Evolutionary conservation across 352 stramenopile species (phyloP), one percentile per base, ranked within the genome.

Genomic region (Pythium angustatum): DNA sequence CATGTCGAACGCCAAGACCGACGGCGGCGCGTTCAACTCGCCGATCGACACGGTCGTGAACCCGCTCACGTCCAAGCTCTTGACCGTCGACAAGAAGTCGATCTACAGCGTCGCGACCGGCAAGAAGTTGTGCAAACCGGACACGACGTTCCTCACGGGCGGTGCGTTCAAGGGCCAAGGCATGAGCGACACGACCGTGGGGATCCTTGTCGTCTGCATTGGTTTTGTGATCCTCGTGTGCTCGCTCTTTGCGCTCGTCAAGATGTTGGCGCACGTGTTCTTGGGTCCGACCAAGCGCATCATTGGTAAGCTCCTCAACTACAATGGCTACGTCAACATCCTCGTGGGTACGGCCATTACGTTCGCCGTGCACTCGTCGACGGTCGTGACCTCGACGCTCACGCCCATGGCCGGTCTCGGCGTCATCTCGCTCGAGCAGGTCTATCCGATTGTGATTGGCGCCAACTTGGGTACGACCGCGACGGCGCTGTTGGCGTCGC

Each of bases 391-490:
- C 1, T 89, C 77, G 43, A 75, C 79, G 14, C 72, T 94, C 33
- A 91, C 82, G 49, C 85, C 85, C 5, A 54, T 94, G 38, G 85
- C 17, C 52, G 71, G 83, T 58, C 63, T 94, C 15, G 83, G 78
- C 24, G 70, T 83, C 5, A 72, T 94, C 54, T 62, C 64, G 19
- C 59, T 94, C 19, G 79, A 94, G 48, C 75, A 68, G 52, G 89
- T 91, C 72, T 76, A 83, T 43, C 83, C 86, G 26, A 55, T 95
- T 8, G 88, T 83, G 47, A 73, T 95, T 28, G 86, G 86, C 53
- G 82, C 86, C 43, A 92, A 95, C 58, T 85, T 95, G 60, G 86
- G 86, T 54, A 93, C 86, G 17, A 93, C 83, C 6, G 60, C 83
- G 10, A 95, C 86, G 40, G 79, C 68, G 22, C 50, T 94, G 26